phyloP scores from a whole-genome alignment of 768 basidiomycete genomes.

The Rhodotorula babjevae region DNA sequence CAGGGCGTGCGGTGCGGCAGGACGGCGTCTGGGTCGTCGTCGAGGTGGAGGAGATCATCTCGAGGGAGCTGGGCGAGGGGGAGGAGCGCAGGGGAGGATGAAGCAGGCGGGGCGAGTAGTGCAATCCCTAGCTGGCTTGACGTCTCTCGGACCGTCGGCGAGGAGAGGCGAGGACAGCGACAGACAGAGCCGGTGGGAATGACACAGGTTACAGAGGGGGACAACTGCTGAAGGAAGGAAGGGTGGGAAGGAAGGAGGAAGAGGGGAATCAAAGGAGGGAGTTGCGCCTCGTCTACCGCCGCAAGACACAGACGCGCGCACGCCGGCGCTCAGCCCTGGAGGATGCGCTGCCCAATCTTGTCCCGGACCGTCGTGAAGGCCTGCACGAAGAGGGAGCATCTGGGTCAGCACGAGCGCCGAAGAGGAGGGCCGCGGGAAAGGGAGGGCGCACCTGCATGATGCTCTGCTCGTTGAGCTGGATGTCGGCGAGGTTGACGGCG shows the following conservation, averaged over 20 bases:
- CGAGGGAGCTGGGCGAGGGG: too few relatives aligned
- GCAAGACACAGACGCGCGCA: not conserved
- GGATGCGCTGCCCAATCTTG: constrained; percentile 37
- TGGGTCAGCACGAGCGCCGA: not conserved
- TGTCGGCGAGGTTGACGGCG: constrained; percentile 64
- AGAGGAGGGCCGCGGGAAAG: not conserved
- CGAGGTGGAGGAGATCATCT: too few relatives aligned
- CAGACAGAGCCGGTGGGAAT: not conserved
- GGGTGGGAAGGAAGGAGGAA: not conserved
- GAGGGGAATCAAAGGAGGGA: not conserved
- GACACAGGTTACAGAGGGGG: not conserved
- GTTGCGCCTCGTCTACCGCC: not conserved
- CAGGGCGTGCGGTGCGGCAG: too few relatives aligned
- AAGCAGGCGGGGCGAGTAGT: too few relatives aligned
- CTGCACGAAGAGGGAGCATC: not conserved
- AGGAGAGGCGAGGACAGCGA: too few relatives aligned
- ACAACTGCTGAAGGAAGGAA: not conserved
- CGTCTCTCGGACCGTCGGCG: too few relatives aligned
- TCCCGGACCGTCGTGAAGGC: constrained; percentile 38
- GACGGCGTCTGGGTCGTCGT: too few relatives aligned
- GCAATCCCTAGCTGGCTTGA: too few relatives aligned
- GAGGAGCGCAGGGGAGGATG: too few relatives aligned
- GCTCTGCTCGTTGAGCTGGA: constrained; percentile 92
- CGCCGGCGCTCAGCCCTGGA: not conserved
- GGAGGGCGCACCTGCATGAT: constrained; percentile 33